These are phyloP conservation scores for Botryotinia convoluta DNA, from an alignment of 2,329 filamentous ascomycete genomes.

Conservation along the genomic window DNA sequence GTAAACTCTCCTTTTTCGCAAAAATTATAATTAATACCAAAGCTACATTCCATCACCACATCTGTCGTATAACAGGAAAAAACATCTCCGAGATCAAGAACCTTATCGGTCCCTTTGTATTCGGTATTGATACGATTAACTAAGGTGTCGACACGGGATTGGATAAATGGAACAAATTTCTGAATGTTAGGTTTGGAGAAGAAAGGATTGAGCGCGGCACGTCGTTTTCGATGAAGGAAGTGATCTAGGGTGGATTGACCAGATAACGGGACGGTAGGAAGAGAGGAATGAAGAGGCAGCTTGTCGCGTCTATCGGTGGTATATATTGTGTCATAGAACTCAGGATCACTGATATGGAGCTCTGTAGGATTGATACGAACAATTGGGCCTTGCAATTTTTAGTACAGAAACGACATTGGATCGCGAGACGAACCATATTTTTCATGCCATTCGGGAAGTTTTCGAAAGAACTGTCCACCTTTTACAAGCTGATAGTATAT, in stretches of 20 bases:
- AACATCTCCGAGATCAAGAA: conserved; percentile 8
- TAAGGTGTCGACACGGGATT: conserved; percentile 8
- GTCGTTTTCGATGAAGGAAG: conserved; percentile 27
- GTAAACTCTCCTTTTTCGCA: conserved; percentile 4
- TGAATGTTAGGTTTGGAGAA: conserved; percentile 27
- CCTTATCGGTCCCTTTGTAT: background rate
- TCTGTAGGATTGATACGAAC: conserved; percentile 41
- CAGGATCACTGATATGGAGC: conserved; percentile 40
- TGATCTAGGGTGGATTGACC: conserved; percentile 25
- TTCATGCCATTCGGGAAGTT: conserved; percentile 45
- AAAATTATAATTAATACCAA: conserved; percentile 9
- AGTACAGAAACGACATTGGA: background rate
- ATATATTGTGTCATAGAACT: conserved; percentile 44
- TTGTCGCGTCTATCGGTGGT: conserved; percentile 28
- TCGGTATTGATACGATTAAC: conserved; percentile 1
- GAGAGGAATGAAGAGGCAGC: conserved; percentile 17
- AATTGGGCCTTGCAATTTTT: conserved; percentile 31
- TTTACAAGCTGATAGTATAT: conserved; percentile 45
- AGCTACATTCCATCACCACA: conserved; percentile 34
- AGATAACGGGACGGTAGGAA: conserved; percentile 13
- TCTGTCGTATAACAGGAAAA: conserved; percentile 24
- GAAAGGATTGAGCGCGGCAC: conserved; percentile 28
- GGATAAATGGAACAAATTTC: conserved; percentile 12
- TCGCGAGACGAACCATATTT: conserved; percentile 36
- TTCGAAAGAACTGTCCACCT: conserved; percentile 42